Percentiles rank a stretch among this genome's conserved stretches.
Evolutionary conservation across 805 yeast species (phyloP).

Genomic region (Metahyphopichia silvanorum): DNA sequence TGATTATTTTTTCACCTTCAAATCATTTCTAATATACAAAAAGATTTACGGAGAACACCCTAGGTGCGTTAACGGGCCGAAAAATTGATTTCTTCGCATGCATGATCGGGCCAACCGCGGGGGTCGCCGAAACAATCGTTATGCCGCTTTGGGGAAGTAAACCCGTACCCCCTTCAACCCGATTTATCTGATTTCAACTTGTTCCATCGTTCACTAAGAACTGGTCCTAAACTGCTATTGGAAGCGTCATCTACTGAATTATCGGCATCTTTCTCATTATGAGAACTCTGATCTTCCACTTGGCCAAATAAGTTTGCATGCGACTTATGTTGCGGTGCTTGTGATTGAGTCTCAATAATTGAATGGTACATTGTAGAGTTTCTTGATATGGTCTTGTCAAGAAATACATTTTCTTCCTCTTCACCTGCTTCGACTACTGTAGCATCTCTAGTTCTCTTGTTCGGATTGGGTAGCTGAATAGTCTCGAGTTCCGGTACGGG

Average conservation of each 20-base stretch:
- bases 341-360: slow-evolving; percentile 10
- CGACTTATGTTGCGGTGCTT: too few species aligned
- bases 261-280: slow-evolving; percentile 1
- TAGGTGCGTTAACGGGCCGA: too few species aligned
- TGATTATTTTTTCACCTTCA: too few species aligned
- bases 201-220: slow-evolving; percentile 18
- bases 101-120: neutral
- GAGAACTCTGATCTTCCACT: too few species aligned
- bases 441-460: slow-evolving; percentile 2
- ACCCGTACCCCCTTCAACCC: neutral
- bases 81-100: neutral
- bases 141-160: neutral
- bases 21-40: too few species aligned
- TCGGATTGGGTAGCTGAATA: slow-evolving; percentile 10
- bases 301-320: too few species aligned
- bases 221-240: slow-evolving; percentile 20
- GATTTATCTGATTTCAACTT: slow-evolving; percentile 3
- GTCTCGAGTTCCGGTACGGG: slow-evolving; percentile 19
- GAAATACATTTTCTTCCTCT: slow-evolving; percentile 31
- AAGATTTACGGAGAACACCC: too few species aligned
- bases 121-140: neutral
- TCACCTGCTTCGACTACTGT: slow-evolving; percentile 10
- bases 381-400: slow-evolving; percentile 17
- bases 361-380: slow-evolving; percentile 32
- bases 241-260: slow-evolving; percentile 11